Evolutionary conservation across 1,284 basidiomycete species (phyloP).

Genomic region (Microbotryomycetes sp.): DNA sequence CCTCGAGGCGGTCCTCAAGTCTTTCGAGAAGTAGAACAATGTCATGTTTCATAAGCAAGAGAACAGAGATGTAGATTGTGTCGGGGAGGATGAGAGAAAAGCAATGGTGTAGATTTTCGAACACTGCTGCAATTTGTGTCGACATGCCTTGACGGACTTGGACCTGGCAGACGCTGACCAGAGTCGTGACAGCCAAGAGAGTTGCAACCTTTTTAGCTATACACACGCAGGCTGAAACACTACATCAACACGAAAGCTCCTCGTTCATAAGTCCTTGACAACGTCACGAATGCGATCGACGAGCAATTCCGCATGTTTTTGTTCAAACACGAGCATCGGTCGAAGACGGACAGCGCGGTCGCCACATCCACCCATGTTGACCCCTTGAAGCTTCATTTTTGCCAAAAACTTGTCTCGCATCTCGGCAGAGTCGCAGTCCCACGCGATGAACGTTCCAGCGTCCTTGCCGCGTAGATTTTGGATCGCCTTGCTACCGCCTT

Average conservation of each 20-base stretch:
- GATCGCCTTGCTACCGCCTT: conserved; percentile 33
- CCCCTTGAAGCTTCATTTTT: conserved; percentile 46
- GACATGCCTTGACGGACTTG: too few species aligned
- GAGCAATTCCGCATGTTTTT: conserved; percentile 46
- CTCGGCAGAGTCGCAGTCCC: conserved; percentile 44
- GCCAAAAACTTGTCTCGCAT: conserved; percentile 46
- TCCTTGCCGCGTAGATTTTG: conserved; percentile 47
- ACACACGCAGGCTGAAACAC: too few species aligned
- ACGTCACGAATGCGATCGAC: conserved; percentile 41
- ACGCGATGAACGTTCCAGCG: conserved; percentile 51
- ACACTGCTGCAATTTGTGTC: too few species aligned
- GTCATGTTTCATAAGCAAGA: too few species aligned
- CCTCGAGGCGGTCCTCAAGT: conserved; percentile 77
- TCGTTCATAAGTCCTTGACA: conserved; percentile 36
- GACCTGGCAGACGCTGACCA: too few species aligned
- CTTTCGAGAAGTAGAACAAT: conserved; percentile 22
- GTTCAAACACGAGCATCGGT: conserved; percentile 49
- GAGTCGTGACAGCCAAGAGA: too few species aligned
- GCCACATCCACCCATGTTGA: conserved; percentile 46
- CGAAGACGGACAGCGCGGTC: conserved; percentile 46
- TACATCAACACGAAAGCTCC: too few species aligned
- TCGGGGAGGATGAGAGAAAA: too few species aligned
- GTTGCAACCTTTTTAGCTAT: too few species aligned
- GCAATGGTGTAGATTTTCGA: too few species aligned
- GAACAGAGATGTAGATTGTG: too few species aligned